A percentile compares a stretch with the other conserved stretches of the same genome.
Evolutionary conservation across 108 stramenopile species (phyloP).

Genomic region (Nannochloropsis gaditana): DNA sequence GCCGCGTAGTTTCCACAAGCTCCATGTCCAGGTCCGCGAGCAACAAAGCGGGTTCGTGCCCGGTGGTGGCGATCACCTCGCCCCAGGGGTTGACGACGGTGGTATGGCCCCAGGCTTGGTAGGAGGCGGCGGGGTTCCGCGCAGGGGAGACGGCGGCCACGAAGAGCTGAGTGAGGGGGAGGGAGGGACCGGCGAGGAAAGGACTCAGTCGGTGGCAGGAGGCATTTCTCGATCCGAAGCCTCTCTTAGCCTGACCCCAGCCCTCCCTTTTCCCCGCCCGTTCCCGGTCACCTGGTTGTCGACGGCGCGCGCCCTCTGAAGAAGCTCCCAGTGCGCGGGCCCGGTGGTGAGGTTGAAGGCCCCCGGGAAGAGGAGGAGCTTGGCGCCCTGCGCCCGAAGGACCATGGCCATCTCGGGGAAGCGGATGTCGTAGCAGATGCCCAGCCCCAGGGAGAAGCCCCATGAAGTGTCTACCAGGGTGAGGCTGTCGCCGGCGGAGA

Average conservation of each 20-base stretch:
- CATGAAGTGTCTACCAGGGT: not conserved
- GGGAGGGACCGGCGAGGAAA: conserved; percentile 1
- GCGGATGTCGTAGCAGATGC: conserved; percentile 99
- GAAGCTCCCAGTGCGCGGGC: conserved; percentile 96
- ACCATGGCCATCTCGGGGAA: conserved; percentile 94
- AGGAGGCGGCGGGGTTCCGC: conserved; percentile 70
- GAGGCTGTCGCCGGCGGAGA: conserved; percentile 61
- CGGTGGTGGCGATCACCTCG: conserved; percentile 78
- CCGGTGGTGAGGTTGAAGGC: conserved; percentile 91
- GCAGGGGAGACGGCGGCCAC: conserved; percentile 91
- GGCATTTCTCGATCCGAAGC: not conserved
- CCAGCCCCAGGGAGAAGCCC: conserved; percentile 67
- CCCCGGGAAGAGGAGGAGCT: conserved; percentile 82
- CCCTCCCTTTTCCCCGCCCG: not conserved
- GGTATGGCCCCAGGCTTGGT: conserved; percentile 99
- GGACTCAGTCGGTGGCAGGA: not conserved
- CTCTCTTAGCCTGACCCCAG: not conserved
- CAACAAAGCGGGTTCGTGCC: conserved; percentile 65
- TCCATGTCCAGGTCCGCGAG: conserved; percentile 83
- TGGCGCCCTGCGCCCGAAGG: conserved; percentile 66
- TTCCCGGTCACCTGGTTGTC: conserved; percentile 76
- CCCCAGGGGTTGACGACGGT: conserved; percentile 95
- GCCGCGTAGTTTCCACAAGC: conserved; percentile 68
- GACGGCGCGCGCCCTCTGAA: conserved; percentile 90
- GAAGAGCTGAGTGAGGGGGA: conserved; percentile 50